Evolutionary conservation across 1,139 yeast species (phyloP).

Genomic region (Suhomyces terraborum): DNA sequence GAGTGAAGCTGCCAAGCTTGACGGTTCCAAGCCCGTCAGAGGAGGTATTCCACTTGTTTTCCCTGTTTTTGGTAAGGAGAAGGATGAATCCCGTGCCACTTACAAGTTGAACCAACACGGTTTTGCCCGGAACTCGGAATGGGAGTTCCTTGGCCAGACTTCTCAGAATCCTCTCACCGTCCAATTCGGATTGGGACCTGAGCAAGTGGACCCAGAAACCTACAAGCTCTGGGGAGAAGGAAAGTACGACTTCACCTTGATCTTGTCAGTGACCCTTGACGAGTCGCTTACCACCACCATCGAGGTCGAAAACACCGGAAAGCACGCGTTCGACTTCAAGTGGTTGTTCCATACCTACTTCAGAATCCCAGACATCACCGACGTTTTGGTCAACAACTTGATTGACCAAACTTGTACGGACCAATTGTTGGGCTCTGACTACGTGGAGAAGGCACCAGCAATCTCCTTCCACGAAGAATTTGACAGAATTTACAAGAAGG

Average conservation of each 20-base stretch:
- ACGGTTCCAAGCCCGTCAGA: conserved; percentile 90
- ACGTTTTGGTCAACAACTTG: conserved; percentile 73
- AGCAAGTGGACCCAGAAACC: conserved; percentile 69
- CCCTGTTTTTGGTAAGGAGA: conserved; percentile 86
- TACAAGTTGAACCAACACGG: conserved; percentile 86
- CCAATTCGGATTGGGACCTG: conserved; percentile 90
- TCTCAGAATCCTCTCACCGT: conserved; percentile 59
- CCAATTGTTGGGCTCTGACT: conserved; percentile 64
- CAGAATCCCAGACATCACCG: conserved; percentile 72
- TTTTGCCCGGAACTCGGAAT: conserved; percentile 81
- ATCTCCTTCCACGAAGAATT: conserved; percentile 75
- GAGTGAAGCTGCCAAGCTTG: conserved; percentile 74
- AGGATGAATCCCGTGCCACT: conserved; percentile 40
- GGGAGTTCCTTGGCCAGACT: conserved; percentile 93
- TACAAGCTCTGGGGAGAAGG: conserved; percentile 51
- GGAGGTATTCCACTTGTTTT: conserved; percentile 97
- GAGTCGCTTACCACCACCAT: conserved; percentile 65
- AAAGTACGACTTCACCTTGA: conserved; percentile 69
- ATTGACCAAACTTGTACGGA: conserved; percentile 72
- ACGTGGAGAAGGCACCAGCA: conserved; percentile 71
- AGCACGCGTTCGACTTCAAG: conserved; percentile 72
- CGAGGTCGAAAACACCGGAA: conserved; percentile 73
- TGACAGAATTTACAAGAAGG: conserved; percentile 76
- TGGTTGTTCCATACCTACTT: conserved; percentile 96
- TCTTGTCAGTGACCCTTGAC: conserved; percentile 65